Evolutionary conservation across 1,284 basidiomycete genomes (phyloP), one percentile per base, ranked within the genome.

Genomic region (Stygiomarasmius scandens): DNA sequence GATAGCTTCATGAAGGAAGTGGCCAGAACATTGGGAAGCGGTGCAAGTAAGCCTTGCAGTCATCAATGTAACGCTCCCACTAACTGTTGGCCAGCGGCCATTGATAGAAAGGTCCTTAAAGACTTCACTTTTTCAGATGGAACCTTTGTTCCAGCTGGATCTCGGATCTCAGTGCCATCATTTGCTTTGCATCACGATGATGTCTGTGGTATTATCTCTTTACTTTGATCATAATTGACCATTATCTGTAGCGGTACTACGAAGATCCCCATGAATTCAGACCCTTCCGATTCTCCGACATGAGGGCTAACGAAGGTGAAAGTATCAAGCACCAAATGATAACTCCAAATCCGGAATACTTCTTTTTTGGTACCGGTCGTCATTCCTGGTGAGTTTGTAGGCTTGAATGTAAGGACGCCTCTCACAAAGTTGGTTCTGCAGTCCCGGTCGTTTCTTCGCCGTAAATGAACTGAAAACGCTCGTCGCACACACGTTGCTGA

Each of bases 361-460:
- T 70, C 22, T 10, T 66, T 5, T 74, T 73, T 53, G 71, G 72
- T 2, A 60, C 64, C 44, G 72, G 74, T 14, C 62, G 61, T 60
- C 68, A 71, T 54, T 69, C 70, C 5, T 74, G 74, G 69, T 56
- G 34, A 55, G 52, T 52, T 10, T 48, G 3, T n/a, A 10, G 14
- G 32, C 2, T 50, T 38, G 5, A 22, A 46, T 34, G n/a, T 22
- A 47, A 65, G 14, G 5, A 14, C 22, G 12, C 12, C 46, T 27
- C 38, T 24, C 48, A 19, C 10, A 52, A 32, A 23, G 20, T 34
- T 44, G n/a, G n/a, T 25, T 24, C 10, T n/a, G 25, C 50, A 74
- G 74, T 54, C 75, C 75, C 2, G 75, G 75, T 2, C 64, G 77
- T 11, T 78, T 77, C 69, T 77, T 78, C 60, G 76, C 76, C 1